Base-by-base conservation (phyloP, 257 asterid species). In the Solanum arcanum region DNA sequence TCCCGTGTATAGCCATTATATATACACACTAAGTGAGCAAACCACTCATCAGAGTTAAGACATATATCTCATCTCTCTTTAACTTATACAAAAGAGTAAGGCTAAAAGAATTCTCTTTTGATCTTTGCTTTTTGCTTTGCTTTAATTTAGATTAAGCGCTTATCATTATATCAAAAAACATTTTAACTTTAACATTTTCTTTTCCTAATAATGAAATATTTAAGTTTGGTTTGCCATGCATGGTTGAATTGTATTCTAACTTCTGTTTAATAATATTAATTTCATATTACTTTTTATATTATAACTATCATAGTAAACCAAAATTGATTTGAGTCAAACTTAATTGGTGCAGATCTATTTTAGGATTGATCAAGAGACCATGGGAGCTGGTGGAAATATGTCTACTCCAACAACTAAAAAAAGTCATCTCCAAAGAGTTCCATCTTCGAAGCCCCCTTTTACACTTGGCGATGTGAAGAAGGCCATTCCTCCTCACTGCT, bases 401-500 rank as follows among this genome's bases (percentile, higher is more conserved):
- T 10, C 12, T 39, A 0, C 52, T 74, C 33, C 33, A 74, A 12
- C 52, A 21, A 12, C 12, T 23, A 27, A 49, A 66, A 33, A 13
- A 46, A 46, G 0, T 13, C 64, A 2, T 23, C 18, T 31, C 7
- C 2, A 60, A 31, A 60, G 83, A 86, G 83, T 78, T 33, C 88
- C 88, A 23, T 35, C 46, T 83, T 11, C 88, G 8, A 86, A 75
- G 41, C 88, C 88, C 2, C 88, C 88, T 5, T 86, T 86, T 83
- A 86, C 88, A 5, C 23, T 86, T 41, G 13, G 76, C 13, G 85
- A 86, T 13, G 18, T 86, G 10, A 86, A 86, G 39, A 86, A 74
- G 47, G 85, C 84, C 42, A 86, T 86, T 21, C 88, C 88, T 2
- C 60, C 88, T 16, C 88, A 86, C 41, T 86, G 88, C 20, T 86